Conservation (phyloP, 345 rosid genomes). For the Brassica rapa region DNA sequence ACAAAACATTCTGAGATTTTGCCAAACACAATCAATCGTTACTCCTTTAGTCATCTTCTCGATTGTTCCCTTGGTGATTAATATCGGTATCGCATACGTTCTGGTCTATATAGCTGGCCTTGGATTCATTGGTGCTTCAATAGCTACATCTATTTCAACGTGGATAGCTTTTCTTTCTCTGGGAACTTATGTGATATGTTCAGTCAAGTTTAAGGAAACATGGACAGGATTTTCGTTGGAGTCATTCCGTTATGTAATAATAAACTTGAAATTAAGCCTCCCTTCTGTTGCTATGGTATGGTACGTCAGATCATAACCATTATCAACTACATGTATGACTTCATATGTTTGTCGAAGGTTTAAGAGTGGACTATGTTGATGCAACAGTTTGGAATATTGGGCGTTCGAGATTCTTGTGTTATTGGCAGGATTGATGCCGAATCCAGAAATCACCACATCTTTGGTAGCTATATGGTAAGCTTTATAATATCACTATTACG, state of each 20-base stretch:
- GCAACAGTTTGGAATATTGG: conserved; percentile 68
- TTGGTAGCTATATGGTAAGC: conserved; percentile 69
- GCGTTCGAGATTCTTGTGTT: conserved; percentile 79
- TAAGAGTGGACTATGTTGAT: conserved; percentile 11
- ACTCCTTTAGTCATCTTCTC: conserved; percentile 52
- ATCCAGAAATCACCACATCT: conserved; percentile 57
- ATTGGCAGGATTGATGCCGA: conserved; percentile 70
- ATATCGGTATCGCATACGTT: conserved; percentile 49
- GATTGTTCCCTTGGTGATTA: conserved; percentile 46
- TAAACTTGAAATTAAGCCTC: conserved; percentile 54
- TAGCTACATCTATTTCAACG: conserved; percentile 66
- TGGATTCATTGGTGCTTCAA: conserved; percentile 68
- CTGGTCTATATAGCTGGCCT: conserved; percentile 48
- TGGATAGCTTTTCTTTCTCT: conserved; percentile 57
- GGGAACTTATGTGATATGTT: conserved; percentile 45
- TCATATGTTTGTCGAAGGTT: conserved; percentile 7
- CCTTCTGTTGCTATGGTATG: conserved; percentile 82
- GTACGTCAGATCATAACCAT: conserved; percentile 42
- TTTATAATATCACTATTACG: not conserved
- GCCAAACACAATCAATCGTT: conserved; percentile 71
- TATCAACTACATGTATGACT: not conserved
- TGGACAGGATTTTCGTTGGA: conserved; percentile 62
- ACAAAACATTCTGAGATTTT: conserved; percentile 72
- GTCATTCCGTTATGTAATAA: conserved; percentile 38
- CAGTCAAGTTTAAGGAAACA: conserved; percentile 51